Evolutionary conservation across 2,329 filamentous ascomycete genomes (phyloP), one percentile per base, ranked within the genome.

Genomic region (Hypoxylon sp.): DNA sequence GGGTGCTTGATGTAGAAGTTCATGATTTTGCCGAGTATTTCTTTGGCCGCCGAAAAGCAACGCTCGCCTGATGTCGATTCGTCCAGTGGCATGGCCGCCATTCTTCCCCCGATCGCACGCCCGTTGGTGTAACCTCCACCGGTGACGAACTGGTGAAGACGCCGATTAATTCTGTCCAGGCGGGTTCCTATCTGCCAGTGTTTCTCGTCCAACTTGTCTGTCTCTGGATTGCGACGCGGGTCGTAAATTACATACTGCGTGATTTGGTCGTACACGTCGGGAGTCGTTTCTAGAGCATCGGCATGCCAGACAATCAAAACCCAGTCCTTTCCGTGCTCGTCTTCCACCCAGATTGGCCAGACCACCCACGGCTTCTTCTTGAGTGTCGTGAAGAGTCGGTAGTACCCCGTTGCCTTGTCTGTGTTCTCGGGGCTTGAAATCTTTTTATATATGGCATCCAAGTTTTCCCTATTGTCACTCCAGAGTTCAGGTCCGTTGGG

Each of bases 301-400:
- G 63, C 49, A 21, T 56, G 50, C 61, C 55, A 65, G 16, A 60
- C 34, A 12, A 61, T 31, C 25, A 62, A 46, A 3, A 66, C 46
- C 5, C 21, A 67, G 32, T 65, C 64, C 19, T 42, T 51, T 7
- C 65, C 65, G 32, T 40, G 63, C 12, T 59, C 2, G 12, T 67
- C 65, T 46, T 67, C 65, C 7, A 67, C 55, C 56, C 59, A 67
- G 30, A 67, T 35, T 7, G 64, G 64, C 64, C 63, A 63, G 16
- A 67, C 37, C 5, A 57, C 16, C 55, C 56, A 65, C 2, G 60
- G 61, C 20, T 52, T 52, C 20, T 5, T 40, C 51, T 60, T 66
- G 16, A 65, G 15, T 4, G 60, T 23, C 3, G 9, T 5, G 31
- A 45, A 61, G 11, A 50, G 38, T 7, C 26, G 50, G 34, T 57